These are phyloP conservation scores for Gynostemma pentaphyllum DNA, from an alignment of 306 rosid genomes.

Conservation along the genomic window DNA sequence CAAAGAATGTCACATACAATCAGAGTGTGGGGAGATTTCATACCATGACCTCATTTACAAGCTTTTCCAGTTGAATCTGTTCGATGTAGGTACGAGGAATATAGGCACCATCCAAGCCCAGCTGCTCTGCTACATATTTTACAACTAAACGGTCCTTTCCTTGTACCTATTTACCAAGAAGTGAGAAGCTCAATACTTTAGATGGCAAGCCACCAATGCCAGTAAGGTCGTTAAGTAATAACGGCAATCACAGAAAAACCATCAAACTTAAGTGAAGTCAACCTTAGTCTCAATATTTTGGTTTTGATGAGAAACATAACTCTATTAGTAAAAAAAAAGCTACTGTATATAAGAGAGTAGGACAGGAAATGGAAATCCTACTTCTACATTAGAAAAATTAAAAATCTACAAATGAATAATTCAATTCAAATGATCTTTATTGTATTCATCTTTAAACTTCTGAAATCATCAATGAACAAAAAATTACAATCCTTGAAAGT, in stretches of 20 bases:
- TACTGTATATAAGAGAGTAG: background rate
- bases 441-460: background rate
- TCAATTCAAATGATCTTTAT: background rate
- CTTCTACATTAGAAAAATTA: background rate
- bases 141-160: slow-evolving; percentile 79
- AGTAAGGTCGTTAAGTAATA: background rate
- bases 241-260: background rate
- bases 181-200: background rate
- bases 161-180: slow-evolving; percentile 54
- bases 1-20: background rate
- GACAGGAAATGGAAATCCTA: background rate
- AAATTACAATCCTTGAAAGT: background rate
- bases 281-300: background rate
- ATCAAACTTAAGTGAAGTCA: background rate
- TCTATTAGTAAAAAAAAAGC: background rate
- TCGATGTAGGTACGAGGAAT: slow-evolving; percentile 96
- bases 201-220: background rate
- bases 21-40: slow-evolving; percentile 16
- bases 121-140: slow-evolving; percentile 54
- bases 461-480: background rate
- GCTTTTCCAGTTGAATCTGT: slow-evolving; percentile 97
- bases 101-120: slow-evolving; percentile 89
- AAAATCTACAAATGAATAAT: background rate
- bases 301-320: background rate
- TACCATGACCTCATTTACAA: slow-evolving; percentile 96